phyloP scores from a whole-genome alignment of 371 early-diverging fungal species.

The Rozella allomycis region DNA sequence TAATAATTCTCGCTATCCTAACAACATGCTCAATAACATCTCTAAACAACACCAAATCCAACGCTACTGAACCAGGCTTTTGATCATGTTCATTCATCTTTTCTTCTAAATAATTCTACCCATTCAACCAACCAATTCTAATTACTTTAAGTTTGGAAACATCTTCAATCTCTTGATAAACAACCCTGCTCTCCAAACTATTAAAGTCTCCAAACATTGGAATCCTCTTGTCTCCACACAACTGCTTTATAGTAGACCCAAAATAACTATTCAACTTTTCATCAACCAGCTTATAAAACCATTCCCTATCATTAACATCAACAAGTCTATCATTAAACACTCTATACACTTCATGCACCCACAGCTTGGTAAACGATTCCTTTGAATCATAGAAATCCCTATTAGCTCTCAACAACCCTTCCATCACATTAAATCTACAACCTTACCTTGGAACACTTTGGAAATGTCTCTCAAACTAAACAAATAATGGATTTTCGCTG shows the following conservation, averaged over 20 bases:
- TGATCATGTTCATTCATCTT: slow-evolving; percentile 23
- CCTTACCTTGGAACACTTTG: slow-evolving; percentile 1
- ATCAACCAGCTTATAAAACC: slow-evolving; percentile 19
- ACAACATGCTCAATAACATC: slow-evolving; percentile 34
- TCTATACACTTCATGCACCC: slow-evolving; percentile 25
- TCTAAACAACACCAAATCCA: slow-evolving; percentile 24
- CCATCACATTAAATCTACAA: too few species aligned
- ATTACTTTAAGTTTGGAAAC: slow-evolving; percentile 13
- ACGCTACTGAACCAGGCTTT: slow-evolving; percentile 26
- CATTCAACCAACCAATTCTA: too few species aligned
- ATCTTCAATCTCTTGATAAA: slow-evolving; percentile 27
- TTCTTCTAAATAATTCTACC: slow-evolving; percentile 17
- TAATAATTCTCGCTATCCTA: slow-evolving; percentile 20
- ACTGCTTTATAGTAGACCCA: slow-evolving; percentile 14
- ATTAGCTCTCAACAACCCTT: slow-evolving; percentile 3
- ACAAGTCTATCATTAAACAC: slow-evolving; percentile 28
- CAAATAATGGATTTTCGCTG: slow-evolving; percentile 1
- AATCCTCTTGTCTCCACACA: slow-evolving; percentile 13
- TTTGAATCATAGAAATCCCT: slow-evolving; percentile 28
- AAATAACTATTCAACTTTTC: slow-evolving; percentile 17
- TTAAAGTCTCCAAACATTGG: slow-evolving; percentile 26
- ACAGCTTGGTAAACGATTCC: slow-evolving; percentile 21
- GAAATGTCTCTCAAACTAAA: slow-evolving; percentile 1
- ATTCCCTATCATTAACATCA: slow-evolving; percentile 16
- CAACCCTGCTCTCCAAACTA: slow-evolving; percentile 6